Evolutionary conservation across 2,329 filamentous ascomycete species (phyloP), one percentile per base, ranked within the genome.

Genomic region (Neoscytalidium dimidiatum): DNA sequence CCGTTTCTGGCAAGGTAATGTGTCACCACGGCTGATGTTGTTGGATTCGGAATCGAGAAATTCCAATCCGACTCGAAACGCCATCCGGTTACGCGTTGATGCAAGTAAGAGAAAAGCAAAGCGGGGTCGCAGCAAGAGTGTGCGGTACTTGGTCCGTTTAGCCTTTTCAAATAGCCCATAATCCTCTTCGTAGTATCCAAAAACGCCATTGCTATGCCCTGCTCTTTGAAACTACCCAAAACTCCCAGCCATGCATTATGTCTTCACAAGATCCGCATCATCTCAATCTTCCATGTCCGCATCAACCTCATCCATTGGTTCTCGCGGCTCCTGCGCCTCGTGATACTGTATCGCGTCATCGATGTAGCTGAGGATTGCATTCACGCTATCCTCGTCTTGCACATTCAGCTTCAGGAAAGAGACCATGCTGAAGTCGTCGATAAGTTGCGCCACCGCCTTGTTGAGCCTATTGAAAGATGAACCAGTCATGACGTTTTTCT

Each of bases 351-450:
- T 95, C 29, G 92, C 91, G 79, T 97, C 92, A 76, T 97, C 94
- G 71, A 97, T 95, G 79, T 96, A 92, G 82, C 92, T 96, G 70
- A 97, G 79, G 28, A 97, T 90, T 1, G 85, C 88, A 1, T 86
- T 90, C 3, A 98, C 89, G 73, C 94, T 98, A 72, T 98, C 93
- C 79, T 98, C 94, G 72, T 96, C 89, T 69, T 95, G 91, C 29
- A 90, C 90, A 74, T 98, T 92, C 49, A 98, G 83, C 80, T 94
- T 92, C 65, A 97, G 83, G 75, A 97, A 99, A 53, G 92, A 96
- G 13, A 99, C 92, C 92, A 99, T 96, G 80, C 93, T 96, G 80
- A 97, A 99, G 78, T 92, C 95, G 77, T 98, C 95, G 69, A 99
- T 97, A 69, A 99, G 82, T 62, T 91, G 88, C 0, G 92, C 95